Evolutionary conservation across 108 stramenopile genomes (phyloP), one percentile per base, ranked within the genome.

Genomic region (Skeletonema marinoi): DNA sequence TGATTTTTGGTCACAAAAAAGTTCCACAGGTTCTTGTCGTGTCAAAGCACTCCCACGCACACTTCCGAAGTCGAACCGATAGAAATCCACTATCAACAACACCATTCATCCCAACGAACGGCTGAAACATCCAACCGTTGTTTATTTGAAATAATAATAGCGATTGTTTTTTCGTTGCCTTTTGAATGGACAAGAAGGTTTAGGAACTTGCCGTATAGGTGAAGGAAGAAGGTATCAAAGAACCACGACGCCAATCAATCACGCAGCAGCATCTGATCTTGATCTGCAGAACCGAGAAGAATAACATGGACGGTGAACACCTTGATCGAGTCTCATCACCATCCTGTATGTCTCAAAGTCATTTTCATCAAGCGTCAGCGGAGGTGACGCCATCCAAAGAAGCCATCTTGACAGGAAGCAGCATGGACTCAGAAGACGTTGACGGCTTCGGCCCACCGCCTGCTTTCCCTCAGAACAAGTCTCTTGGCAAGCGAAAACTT

Each of bases 391-490:
- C 54, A 56, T 56, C 54, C 16, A 56, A 56, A 56, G 54, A 56
- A 9, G 21, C 29, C 54, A 25, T 29, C 54, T 25, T 56, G 4
- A 54, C 21, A 25, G 51, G 54, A 25, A 56, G 54, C 25, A 56
- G 54, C 54, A 56, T 56, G 21, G 54, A 56, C 54, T 56, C 63
- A 39, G 63, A 41, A 31, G 67, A 62, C 19, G 44, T 25, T 19
- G 60, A 62, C 11, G 76, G 76, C 36, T 77, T 77, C 48, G 76
- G 76, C n/a, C 68, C 76, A 3, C 76, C 76, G 6, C 76, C 76
- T 30, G 66, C 76, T 60, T 77, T 77, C 58, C 68, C 76, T 35
- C 61, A 36, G 31, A 61, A 59, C 33, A 68, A 68, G 32, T 63
- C 58, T 35, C 59, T 41, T 21, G 61, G 76, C 35, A 69, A 69